Percentiles rank a stretch among this genome's conserved stretches.
Evolutionary conservation across 1,284 basidiomycete genomes (phyloP).

Genomic region (Tetrapyrgos nigripes): DNA sequence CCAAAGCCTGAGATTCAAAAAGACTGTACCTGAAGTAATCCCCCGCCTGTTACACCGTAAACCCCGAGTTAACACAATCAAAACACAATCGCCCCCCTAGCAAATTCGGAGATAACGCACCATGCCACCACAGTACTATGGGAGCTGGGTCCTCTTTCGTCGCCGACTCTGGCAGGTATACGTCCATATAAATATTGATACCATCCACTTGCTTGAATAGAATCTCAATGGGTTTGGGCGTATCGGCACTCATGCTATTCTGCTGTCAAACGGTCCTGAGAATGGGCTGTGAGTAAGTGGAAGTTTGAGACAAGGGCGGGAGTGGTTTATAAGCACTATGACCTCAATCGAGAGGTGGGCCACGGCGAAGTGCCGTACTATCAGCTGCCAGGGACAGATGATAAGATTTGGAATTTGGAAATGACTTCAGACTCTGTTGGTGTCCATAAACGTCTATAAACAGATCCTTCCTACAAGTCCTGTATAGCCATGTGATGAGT

Average conservation of each 20-base stretch:
- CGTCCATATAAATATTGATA: constrained; percentile 39
- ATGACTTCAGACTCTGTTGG: too few species aligned
- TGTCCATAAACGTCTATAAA: too few species aligned
- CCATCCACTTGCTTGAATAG: constrained; percentile 38
- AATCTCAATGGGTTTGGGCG: constrained; percentile 34
- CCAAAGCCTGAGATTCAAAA: too few species aligned
- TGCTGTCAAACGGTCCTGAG: not conserved
- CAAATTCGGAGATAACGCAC: constrained; percentile 20
- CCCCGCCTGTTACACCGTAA: constrained; percentile 23
- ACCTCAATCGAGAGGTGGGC: too few species aligned
- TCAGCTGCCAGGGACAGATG: too few species aligned
- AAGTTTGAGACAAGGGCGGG: too few species aligned
- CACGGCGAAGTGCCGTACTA: too few species aligned
- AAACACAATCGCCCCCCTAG: not conserved
- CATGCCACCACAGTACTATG: constrained; percentile 45
- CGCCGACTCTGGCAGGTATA: constrained; percentile 38
- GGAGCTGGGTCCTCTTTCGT: constrained; percentile 34
- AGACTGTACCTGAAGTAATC: constrained; percentile 34
- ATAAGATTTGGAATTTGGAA: too few species aligned
- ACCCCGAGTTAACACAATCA: not conserved
- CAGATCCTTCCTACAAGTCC: too few species aligned
- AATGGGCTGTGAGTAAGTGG: not conserved
- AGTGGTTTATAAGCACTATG: too few species aligned
- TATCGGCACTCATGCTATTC: constrained; percentile 11
- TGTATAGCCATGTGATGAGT: too few species aligned